phyloP scores from a whole-genome alignment of 164 flowering plant genomes.

The Santalum album region DNA sequence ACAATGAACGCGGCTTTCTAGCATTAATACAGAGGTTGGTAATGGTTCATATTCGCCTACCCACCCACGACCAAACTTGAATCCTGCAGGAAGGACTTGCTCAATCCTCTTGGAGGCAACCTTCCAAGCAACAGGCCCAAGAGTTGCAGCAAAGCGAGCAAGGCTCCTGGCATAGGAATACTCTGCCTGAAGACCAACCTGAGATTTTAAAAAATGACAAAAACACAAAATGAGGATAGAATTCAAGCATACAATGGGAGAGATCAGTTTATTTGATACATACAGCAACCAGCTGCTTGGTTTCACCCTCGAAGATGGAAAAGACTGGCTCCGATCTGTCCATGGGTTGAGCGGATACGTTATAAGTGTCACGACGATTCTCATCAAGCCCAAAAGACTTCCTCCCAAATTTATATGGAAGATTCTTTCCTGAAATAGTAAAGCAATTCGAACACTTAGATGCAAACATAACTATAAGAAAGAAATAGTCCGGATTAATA shows the following conservation, averaged over 20 bases:
- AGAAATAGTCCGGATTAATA: no score
- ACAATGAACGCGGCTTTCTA: conserved; percentile 23
- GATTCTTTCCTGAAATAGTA: conserved; percentile 47
- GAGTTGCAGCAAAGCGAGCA: conserved; percentile 88
- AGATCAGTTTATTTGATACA: conserved; percentile 17
- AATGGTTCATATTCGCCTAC: conserved; percentile 93
- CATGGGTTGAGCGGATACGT: conserved; percentile 33
- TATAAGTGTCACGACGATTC: conserved; percentile 72
- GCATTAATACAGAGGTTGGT: conserved; percentile 53
- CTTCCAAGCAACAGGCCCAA: conserved; percentile 89
- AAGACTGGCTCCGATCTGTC: conserved; percentile 45
- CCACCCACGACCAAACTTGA: conserved; percentile 90
- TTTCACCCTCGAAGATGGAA: conserved; percentile 66
- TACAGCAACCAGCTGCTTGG: conserved; percentile 79
- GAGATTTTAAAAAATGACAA: conserved; percentile 19
- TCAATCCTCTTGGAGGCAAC: conserved; percentile 74
- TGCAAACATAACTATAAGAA: background rate
- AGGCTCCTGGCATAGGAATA: conserved; percentile 86
- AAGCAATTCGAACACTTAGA: conserved; percentile 11
- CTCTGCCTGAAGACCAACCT: conserved; percentile 90
- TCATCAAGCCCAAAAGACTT: conserved; percentile 51
- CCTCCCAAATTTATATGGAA: conserved; percentile 46
- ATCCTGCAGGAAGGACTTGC: conserved; percentile 60
- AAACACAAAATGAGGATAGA: conserved; percentile 9
- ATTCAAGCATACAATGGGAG: background rate